These are phyloP conservation scores for Cnidoscolus chayamansa DNA, from an alignment of 441 rosid genomes.

Conservation along the genomic window DNA sequence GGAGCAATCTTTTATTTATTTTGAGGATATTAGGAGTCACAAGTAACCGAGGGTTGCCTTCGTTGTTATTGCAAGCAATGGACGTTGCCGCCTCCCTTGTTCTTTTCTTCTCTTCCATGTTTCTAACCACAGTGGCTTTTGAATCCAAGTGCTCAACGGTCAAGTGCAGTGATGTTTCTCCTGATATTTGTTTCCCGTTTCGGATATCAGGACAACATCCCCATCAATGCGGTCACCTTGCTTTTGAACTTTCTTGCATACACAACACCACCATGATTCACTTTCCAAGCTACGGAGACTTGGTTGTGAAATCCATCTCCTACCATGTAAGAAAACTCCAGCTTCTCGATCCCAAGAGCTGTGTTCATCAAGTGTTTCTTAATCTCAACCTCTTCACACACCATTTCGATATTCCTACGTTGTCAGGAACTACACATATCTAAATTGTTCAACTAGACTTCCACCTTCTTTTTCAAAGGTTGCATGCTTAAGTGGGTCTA, in stretches of 20 bases:
- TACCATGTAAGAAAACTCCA: constrained; percentile 23
- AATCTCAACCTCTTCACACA: constrained; percentile 49
- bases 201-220: constrained; percentile 24
- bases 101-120: constrained; percentile 21
- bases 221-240: constrained; percentile 26
- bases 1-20: too few relatives aligned
- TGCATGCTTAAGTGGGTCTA: constrained; percentile 47
- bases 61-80: too few relatives aligned
- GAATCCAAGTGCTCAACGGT: constrained; percentile 16
- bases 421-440: constrained; percentile 47
- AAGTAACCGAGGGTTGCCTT: too few relatives aligned
- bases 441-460: constrained; percentile 48
- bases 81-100: constrained; percentile 24
- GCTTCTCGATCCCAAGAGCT: constrained; percentile 47
- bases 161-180: constrained; percentile 30
- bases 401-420: constrained; percentile 46
- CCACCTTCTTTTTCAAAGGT: constrained; percentile 31
- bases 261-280: constrained; percentile 3
- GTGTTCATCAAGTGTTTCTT: constrained; percentile 60
- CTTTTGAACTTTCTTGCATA: constrained; percentile 41
- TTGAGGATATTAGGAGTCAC: too few relatives aligned
- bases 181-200: constrained; percentile 47
- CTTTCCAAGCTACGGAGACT: background rate
- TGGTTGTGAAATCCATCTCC: constrained; percentile 4
- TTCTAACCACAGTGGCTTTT: constrained; percentile 17